These are phyloP conservation scores for Chaetothyriales sp. DNA, from an alignment of 2,329 filamentous ascomycete genomes.

Conservation along the genomic window DNA sequence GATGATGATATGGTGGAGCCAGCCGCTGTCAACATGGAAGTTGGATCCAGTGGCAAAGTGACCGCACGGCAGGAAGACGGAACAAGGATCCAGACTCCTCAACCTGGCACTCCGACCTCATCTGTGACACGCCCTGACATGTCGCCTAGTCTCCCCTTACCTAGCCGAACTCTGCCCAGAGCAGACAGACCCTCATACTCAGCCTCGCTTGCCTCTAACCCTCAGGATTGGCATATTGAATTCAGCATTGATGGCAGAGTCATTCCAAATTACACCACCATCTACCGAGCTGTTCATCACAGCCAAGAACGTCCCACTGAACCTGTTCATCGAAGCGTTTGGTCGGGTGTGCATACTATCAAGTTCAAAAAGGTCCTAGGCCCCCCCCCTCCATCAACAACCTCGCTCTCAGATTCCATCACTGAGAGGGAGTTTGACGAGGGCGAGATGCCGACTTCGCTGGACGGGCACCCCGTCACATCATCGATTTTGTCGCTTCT, in stretches of 20 bases:
- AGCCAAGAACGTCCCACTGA: constrained; percentile 49
- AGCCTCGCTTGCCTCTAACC: constrained; percentile 61
- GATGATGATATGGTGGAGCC: constrained; percentile 63
- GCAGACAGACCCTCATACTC: constrained; percentile 55
- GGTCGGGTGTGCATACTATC: constrained; percentile 80
- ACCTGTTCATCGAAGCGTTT: constrained; percentile 58
- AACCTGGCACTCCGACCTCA: constrained; percentile 31
- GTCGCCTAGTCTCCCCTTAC: constrained; percentile 28
- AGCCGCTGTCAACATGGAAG: constrained; percentile 79
- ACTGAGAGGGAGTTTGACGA: constrained; percentile 30
- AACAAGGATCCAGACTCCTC: constrained; percentile 68
- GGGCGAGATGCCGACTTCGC: constrained; percentile 52
- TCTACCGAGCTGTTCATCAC: constrained; percentile 84
- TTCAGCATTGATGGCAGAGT: constrained; percentile 76
- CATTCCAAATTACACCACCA: constrained; percentile 81
- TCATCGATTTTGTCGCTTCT: constrained; percentile 76
- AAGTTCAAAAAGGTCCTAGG: constrained; percentile 79
- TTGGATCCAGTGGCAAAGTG: constrained; percentile 71
- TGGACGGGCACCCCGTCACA: constrained; percentile 70
- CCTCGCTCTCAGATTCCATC: constrained; percentile 27
- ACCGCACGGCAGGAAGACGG: constrained; percentile 87
- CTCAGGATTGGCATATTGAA: constrained; percentile 94
- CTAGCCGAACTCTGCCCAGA: constrained; percentile 38
- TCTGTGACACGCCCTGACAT: constrained; percentile 14
- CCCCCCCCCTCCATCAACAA: constrained; percentile 60